Percentiles rank a stretch among this genome's conserved stretches.
These are phyloP conservation scores for Quercus berberidifolia DNA, from an alignment of 306 rosid genomes.

Conservation along the genomic window DNA sequence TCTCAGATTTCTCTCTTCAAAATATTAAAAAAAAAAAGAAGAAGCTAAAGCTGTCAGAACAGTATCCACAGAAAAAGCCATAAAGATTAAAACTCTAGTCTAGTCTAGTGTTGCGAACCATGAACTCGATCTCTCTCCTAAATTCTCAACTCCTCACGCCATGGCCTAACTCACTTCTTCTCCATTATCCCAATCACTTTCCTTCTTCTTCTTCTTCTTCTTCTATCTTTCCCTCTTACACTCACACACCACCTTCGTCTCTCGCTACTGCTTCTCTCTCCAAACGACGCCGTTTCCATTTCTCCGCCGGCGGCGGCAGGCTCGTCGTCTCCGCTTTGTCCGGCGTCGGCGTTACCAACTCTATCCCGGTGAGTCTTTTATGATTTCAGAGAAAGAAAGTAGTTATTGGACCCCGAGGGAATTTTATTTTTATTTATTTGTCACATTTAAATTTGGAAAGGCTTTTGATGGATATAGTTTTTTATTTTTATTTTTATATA, in stretches of 20 bases:
- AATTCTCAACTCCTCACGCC: neutral
- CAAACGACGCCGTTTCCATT: constrained; percentile 22
- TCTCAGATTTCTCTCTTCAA: too few relatives aligned
- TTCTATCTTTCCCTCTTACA: neutral
- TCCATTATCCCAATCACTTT: neutral
- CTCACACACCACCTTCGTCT: neutral
- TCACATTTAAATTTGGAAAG: neutral
- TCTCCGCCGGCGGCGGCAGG: constrained; percentile 13
- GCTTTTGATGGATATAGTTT: neutral
- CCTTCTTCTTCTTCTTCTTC: neutral
- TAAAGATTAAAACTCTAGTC: too few relatives aligned
- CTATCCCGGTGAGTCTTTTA: constrained; percentile 39
- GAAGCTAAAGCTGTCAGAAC: too few relatives aligned
- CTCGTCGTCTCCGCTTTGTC: constrained; percentile 26
- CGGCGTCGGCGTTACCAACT: constrained; percentile 28
- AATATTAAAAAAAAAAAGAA: too few relatives aligned
- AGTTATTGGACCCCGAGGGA: too few relatives aligned
- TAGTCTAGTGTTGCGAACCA: neutral
- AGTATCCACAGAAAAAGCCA: too few relatives aligned
- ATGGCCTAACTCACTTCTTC: neutral
- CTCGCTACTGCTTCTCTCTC: neutral
- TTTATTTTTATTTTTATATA: neutral
- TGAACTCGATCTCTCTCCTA: neutral
- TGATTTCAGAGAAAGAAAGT: too few relatives aligned
- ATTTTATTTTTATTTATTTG: neutral